Conservation (phyloP, 2,329 filamentous ascomycete species). For the Rugonectria rugulosa region DNA sequence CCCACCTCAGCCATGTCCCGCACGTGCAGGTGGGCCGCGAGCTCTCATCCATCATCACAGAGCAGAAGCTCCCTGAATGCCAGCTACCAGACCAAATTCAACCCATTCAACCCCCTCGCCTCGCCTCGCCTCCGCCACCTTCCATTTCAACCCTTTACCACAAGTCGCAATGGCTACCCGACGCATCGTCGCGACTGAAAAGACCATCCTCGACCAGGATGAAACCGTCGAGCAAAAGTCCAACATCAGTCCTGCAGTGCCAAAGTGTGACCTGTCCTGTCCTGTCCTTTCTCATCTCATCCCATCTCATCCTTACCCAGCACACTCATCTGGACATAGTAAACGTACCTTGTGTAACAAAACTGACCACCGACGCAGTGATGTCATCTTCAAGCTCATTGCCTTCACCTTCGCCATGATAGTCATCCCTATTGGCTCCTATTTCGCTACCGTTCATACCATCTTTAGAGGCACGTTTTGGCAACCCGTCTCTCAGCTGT, state of each 20-base stretch:
- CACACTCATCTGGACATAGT: neutral
- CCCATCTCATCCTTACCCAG: conserved; percentile 16
- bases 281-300: no score
- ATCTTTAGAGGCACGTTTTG: conserved; percentile 75
- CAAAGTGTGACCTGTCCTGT: conserved; percentile 67
- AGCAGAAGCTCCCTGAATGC: neutral
- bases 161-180: conserved; percentile 69
- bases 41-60: conserved; percentile 14
- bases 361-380: conserved; percentile 52
- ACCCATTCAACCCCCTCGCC: conserved; percentile 16
- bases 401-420: conserved; percentile 94
- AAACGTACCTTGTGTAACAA: conserved; percentile 8
- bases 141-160: conserved; percentile 19
- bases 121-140: conserved; percentile 5
- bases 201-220: conserved; percentile 70
- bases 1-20: conserved; percentile 1
- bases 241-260: conserved; percentile 82
- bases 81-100: conserved; percentile 6
- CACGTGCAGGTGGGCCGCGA: conserved; percentile 37
- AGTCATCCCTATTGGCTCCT: conserved; percentile 83
- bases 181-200: conserved; percentile 71
- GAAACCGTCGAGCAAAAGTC: conserved; percentile 65
- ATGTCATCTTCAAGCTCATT: conserved; percentile 89
- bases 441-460: conserved; percentile 80
- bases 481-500: conserved; percentile 3